Percentiles rank a stretch among this genome's conserved stretches.
Evolutionary conservation across 495 filamentous ascomycete species (phyloP).

Genomic region (Annulohypoxylon maeteangense): DNA sequence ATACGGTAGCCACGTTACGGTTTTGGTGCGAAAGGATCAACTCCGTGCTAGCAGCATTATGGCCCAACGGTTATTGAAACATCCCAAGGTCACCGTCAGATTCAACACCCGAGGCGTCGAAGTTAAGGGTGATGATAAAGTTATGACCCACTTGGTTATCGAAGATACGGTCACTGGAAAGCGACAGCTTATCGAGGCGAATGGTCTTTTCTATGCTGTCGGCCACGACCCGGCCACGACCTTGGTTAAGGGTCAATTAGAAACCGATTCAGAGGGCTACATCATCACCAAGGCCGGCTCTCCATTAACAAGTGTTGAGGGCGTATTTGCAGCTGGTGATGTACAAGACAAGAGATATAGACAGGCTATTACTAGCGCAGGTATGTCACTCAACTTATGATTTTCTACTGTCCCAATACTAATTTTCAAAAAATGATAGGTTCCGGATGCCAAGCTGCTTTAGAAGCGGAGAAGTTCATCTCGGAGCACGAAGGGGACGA

Average conservation of each 20-base stretch:
- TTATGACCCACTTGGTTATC: constrained; percentile 86
- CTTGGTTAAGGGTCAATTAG: constrained; percentile 86
- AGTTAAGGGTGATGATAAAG: constrained; percentile 82
- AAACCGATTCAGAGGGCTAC: constrained; percentile 87
- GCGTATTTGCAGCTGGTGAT: constrained; percentile 96
- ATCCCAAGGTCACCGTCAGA: constrained; percentile 89
- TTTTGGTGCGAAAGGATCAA: constrained; percentile 87
- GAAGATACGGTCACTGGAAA: constrained; percentile 82
- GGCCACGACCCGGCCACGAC: constrained; percentile 94
- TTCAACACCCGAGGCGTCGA: constrained; percentile 85
- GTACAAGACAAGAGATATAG: constrained; percentile 99
- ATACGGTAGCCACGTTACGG: constrained; percentile 93
- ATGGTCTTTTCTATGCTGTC: constrained; percentile 96
- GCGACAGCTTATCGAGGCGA: constrained; percentile 84
- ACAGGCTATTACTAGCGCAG: constrained; percentile 97
- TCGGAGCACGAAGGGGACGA: constrained; percentile 73
- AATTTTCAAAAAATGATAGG: constrained; percentile 66
- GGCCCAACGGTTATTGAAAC: constrained; percentile 80
- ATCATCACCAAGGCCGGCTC: constrained; percentile 90
- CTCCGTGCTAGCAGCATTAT: constrained; percentile 91
- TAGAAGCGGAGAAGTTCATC: constrained; percentile 94
- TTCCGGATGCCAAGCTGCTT: constrained; percentile 91
- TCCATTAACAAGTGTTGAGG: constrained; percentile 85
- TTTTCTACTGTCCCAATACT: constrained; percentile 32
- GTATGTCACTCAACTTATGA: constrained; percentile 62